These are phyloP conservation scores for Lithospermum erythrorhizon DNA, from an alignment of 257 asterid species.

Conservation along the genomic window DNA sequence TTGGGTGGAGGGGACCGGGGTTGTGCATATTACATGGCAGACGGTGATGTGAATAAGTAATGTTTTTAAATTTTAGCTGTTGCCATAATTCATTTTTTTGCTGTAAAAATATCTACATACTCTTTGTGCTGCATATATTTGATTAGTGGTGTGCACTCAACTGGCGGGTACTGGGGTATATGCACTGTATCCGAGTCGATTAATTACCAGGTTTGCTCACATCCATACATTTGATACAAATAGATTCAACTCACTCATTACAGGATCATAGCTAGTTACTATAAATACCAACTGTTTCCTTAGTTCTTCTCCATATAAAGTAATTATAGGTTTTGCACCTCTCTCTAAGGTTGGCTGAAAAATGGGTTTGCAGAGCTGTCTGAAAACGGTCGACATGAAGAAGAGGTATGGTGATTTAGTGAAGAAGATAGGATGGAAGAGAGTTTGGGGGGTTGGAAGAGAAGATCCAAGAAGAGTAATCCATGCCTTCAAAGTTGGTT, in stretches of 20 bases:
- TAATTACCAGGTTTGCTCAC: no score
- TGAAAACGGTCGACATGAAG: slow-evolving; percentile 27
- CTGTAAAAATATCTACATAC: no score
- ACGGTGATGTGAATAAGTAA: no score
- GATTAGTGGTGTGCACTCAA: no score
- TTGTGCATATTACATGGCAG: no score
- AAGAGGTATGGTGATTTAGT: slow-evolving; percentile 18
- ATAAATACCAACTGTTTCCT: background rate
- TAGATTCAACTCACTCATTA: background rate
- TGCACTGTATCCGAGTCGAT: no score
- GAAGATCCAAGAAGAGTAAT: slow-evolving; percentile 66
- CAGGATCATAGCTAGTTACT: background rate
- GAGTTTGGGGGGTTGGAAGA: slow-evolving; percentile 39
- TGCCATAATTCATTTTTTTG: no score
- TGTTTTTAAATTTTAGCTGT: no score
- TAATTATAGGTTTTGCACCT: background rate
- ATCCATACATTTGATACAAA: background rate
- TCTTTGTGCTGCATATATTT: no score
- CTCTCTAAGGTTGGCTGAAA: background rate
- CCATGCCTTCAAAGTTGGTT: slow-evolving; percentile 78
- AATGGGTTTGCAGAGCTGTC: slow-evolving; percentile 1
- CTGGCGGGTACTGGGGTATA: no score
- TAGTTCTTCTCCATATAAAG: background rate
- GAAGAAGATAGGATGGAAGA: slow-evolving; percentile 30
- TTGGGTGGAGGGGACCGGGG: no score